Evolutionary conservation across 495 filamentous ascomycete species (phyloP).

Genomic region (Daldinia concentrica): DNA sequence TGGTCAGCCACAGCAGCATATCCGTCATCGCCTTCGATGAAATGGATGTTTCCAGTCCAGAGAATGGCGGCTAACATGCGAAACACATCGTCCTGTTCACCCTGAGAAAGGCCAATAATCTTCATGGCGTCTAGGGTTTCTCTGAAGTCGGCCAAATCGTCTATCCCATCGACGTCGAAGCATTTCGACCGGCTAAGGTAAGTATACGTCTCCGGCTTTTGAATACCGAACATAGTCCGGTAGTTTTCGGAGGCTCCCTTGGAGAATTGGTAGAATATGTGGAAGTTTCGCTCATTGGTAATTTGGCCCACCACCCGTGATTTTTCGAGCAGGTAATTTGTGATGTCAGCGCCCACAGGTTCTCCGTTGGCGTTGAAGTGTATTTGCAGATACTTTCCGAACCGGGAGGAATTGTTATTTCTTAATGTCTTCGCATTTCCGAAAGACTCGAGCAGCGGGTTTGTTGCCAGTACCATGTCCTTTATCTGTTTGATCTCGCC

Average conservation of each 20-base stretch:
- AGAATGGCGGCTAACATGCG: conserved; percentile 92
- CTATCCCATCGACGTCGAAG: conserved; percentile 89
- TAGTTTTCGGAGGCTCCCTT: conserved; percentile 91
- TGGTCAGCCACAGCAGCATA: conserved; percentile 86
- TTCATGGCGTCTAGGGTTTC: conserved; percentile 96
- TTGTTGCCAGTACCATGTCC: conserved; percentile 98
- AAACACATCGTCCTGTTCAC: conserved; percentile 96
- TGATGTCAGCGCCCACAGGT: conserved; percentile 96
- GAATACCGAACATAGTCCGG: conserved; percentile 84
- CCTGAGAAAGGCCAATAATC: conserved; percentile 86
- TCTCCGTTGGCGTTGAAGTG: conserved; percentile 95
- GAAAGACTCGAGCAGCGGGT: conserved; percentile 96
- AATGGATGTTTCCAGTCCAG: conserved; percentile 94
- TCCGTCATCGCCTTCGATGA: conserved; percentile 86
- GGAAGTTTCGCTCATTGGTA: conserved; percentile 94
- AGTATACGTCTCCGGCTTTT: conserved; percentile 90
- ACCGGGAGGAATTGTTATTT: conserved; percentile 98
- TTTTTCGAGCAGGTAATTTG: conserved; percentile 97
- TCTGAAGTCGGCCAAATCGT: conserved; percentile 88
- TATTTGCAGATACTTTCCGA: conserved; percentile 97
- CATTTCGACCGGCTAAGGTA: conserved; percentile 96
- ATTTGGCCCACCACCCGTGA: conserved; percentile 96
- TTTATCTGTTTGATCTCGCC: conserved; percentile 97
- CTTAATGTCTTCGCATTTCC: conserved; percentile 97
- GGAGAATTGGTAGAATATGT: conserved; percentile 99